Percentiles rank a stretch among this genome's conserved stretches.
Conservation (phyloP, 352 stramenopile species). For the Phytophthora sp. region DNA sequence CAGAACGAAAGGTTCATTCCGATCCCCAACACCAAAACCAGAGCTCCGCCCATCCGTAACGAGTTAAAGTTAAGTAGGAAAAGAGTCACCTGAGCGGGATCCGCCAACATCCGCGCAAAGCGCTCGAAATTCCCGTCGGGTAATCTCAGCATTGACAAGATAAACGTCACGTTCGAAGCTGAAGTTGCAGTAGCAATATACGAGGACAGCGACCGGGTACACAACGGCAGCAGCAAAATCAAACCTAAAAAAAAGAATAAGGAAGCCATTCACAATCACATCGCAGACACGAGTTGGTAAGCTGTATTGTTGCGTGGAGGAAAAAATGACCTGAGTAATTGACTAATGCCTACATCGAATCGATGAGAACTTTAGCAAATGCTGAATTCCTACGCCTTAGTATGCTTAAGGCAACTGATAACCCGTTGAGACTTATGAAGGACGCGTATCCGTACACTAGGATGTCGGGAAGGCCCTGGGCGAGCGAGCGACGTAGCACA, state of each 20-base stretch:
- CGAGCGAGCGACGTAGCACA: conserved; percentile 36
- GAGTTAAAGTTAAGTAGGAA: conserved; percentile 42
- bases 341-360: conserved; percentile 47
- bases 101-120: conserved; percentile 35
- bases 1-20: background rate
- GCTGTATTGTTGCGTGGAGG: too few species aligned
- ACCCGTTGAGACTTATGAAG: conserved; percentile 36
- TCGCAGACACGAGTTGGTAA: too few species aligned
- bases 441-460: conserved; percentile 40
- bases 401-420: conserved; percentile 34
- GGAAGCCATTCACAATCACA: too few species aligned
- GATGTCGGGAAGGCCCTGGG: conserved; percentile 33
- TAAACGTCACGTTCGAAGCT: conserved; percentile 40
- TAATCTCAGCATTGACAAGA: conserved; percentile 25
- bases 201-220: conserved; percentile 37
- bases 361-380: conserved; percentile 40
- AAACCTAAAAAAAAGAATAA: conserved; percentile 27
- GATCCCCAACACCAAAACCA: background rate
- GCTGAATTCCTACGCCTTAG: conserved; percentile 32
- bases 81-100: conserved; percentile 40
- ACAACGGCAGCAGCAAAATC: conserved; percentile 45
- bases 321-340: too few species aligned
- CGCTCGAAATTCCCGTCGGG: conserved; percentile 40
- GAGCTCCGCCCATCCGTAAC: too few species aligned
- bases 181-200: conserved; percentile 44